These are phyloP conservation scores for Epichloe aotearoae DNA, from an alignment of 2,329 filamentous ascomycete genomes.

Conservation along the genomic window DNA sequence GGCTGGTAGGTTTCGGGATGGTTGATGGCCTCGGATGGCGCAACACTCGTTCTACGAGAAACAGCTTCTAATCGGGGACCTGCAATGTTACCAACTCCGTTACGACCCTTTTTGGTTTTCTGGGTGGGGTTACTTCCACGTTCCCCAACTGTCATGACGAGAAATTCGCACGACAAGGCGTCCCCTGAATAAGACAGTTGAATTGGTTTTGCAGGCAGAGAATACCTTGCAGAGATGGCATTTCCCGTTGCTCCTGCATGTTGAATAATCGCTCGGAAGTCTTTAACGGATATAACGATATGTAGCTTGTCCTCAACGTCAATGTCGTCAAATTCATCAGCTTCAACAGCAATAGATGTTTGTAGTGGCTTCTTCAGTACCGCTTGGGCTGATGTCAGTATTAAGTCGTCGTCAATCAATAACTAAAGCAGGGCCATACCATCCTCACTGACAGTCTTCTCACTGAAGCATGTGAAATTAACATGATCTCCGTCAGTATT, in stretches of 20 bases:
- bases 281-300: slow-evolving; percentile 70
- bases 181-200: slow-evolving; percentile 58
- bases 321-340: slow-evolving; percentile 64
- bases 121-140: slow-evolving; percentile 34
- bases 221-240: slow-evolving; percentile 56
- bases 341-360: slow-evolving; percentile 65
- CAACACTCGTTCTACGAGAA: slow-evolving; percentile 30
- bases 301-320: slow-evolving; percentile 62
- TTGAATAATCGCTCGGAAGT: slow-evolving; percentile 66
- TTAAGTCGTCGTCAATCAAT: not conserved
- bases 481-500: slow-evolving; percentile 60
- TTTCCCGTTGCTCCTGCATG: slow-evolving; percentile 59
- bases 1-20: slow-evolving; percentile 11
- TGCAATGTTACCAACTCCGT: slow-evolving; percentile 19
- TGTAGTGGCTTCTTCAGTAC: slow-evolving; percentile 69
- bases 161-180: slow-evolving; percentile 61
- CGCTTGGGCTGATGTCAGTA: slow-evolving; percentile 29
- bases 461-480: slow-evolving; percentile 70
- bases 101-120: slow-evolving; percentile 34
- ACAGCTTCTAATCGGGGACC: slow-evolving; percentile 34
- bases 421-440: slow-evolving; percentile 15
- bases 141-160: slow-evolving; percentile 71
- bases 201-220: slow-evolving; percentile 55
- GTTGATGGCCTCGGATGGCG: slow-evolving; percentile 20
- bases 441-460: slow-evolving; percentile 57